phyloP scores from a whole-genome alignment of 345 rosid genomes.

The Pugionium dolabratum region DNA sequence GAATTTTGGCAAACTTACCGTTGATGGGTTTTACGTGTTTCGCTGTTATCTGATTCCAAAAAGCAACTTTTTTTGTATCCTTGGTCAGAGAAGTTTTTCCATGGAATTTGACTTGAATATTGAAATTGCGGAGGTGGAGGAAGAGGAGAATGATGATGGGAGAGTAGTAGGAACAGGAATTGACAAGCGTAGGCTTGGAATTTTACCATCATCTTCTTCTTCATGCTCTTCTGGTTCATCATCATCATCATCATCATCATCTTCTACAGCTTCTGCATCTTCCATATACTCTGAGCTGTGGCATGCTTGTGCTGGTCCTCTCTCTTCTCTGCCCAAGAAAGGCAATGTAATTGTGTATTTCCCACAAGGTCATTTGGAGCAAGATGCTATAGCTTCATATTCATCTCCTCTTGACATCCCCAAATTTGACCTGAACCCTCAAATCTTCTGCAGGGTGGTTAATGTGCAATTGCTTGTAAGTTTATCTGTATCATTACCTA shows the following conservation, averaged over 20 bases:
- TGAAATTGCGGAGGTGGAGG: slow-evolving; percentile 67
- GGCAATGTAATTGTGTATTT: slow-evolving; percentile 79
- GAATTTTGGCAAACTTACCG: slow-evolving; percentile 3
- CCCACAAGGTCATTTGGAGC: slow-evolving; percentile 91
- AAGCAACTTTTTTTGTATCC: slow-evolving; percentile 5
- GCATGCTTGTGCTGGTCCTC: slow-evolving; percentile 97
- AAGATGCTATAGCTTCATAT: slow-evolving; percentile 45
- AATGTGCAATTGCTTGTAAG: slow-evolving; percentile 72
- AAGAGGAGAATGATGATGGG: slow-evolving; percentile 50
- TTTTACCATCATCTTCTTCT: slow-evolving; percentile 51
- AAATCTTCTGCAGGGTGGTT: slow-evolving; percentile 72
- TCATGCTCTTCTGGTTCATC: slow-evolving; percentile 62
- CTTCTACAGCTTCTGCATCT: slow-evolving; percentile 51
- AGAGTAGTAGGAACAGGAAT: slow-evolving; percentile 33
- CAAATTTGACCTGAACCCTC: slow-evolving; percentile 62
- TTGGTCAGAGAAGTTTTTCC: slow-evolving; percentile 33
- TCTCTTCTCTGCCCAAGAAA: slow-evolving; percentile 70
- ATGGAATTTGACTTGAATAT: slow-evolving; percentile 97
- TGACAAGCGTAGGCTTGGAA: slow-evolving; percentile 43
- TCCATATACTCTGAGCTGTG: slow-evolving; percentile 80
- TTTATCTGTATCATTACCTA: slow-evolving; percentile 28
- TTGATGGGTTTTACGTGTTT: slow-evolving; percentile 43
- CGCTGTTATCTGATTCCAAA: slow-evolving; percentile 37
- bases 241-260: slow-evolving; percentile 48
- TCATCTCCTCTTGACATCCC: slow-evolving; percentile 52